Percentiles rank a stretch among this genome's conserved stretches.
Conservation (phyloP, 306 rosid genomes). For the Casuarina cunninghamiana region DNA sequence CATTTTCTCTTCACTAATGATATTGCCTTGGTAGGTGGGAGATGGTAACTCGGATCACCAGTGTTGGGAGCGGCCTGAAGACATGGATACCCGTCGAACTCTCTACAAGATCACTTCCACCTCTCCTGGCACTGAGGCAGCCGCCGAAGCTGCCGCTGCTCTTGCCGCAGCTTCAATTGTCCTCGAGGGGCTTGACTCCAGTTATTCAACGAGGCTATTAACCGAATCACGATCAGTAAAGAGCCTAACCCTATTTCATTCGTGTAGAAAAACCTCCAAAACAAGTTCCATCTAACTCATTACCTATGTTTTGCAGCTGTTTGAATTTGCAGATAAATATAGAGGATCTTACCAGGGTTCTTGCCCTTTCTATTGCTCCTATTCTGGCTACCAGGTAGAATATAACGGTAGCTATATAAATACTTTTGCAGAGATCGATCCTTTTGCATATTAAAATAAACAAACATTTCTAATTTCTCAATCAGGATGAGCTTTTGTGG, state of each 20-base stretch:
- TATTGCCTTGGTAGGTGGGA: conserved; percentile 51
- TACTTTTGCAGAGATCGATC: not conserved
- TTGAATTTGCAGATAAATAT: conserved; percentile 75
- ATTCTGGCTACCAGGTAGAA: conserved; percentile 79
- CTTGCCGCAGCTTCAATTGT: conserved; percentile 78
- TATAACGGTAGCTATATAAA: not conserved
- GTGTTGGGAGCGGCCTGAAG: conserved; percentile 95
- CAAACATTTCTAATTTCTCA: not conserved
- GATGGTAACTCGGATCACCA: conserved; percentile 80
- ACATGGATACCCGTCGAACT: conserved; percentile 79
- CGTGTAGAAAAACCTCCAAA: not conserved
- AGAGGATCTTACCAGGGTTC: conserved; percentile 72
- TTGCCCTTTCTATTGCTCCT: conserved; percentile 93
- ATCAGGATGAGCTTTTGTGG: conserved; percentile 85
- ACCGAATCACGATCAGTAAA: conserved; percentile 59
- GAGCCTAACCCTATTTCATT: conserved; percentile 15
- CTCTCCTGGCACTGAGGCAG: conserved; percentile 82
- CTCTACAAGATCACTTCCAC: conserved; percentile 59
- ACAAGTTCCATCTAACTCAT: not conserved
- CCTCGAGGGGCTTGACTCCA: conserved; percentile 44
- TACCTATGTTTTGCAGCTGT: conserved; percentile 48
- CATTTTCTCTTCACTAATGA: too few species aligned
- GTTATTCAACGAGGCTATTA: conserved; percentile 55
- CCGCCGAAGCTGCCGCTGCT: conserved; percentile 86
- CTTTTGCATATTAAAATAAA: conserved; percentile 1